Conservation (phyloP, 805 yeast species). For the Candida takata region DNA sequence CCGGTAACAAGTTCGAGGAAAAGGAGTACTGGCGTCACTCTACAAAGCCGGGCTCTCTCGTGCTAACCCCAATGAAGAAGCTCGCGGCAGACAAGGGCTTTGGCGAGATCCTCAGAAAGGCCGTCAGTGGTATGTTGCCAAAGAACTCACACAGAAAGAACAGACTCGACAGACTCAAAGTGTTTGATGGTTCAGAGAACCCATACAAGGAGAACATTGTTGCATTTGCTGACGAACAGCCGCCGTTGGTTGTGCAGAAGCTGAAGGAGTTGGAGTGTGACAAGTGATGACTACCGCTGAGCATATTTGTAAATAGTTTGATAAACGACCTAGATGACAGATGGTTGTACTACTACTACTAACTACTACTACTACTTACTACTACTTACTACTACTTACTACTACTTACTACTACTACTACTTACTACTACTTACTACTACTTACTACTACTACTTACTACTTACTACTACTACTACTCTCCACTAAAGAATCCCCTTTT, state of each 20-base stretch:
- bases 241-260: conserved; percentile 40
- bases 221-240: conserved; percentile 78
- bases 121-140: conserved; percentile 96
- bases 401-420: too few relatives aligned
- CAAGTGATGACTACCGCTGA: not conserved
- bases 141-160: conserved; percentile 75
- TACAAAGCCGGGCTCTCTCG: conserved; percentile 82
- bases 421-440: too few relatives aligned
- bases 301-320: not conserved
- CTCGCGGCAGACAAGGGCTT: conserved; percentile 74
- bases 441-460: too few relatives aligned
- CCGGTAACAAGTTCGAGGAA: conserved; percentile 78
- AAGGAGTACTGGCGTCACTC: conserved; percentile 88
- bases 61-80: conserved; percentile 73
- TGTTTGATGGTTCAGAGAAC: conserved; percentile 81
- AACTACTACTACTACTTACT: not conserved
- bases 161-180: conserved; percentile 78
- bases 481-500: not conserved
- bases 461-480: too few relatives aligned
- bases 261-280: conserved; percentile 21
- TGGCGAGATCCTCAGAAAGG: conserved; percentile 76
- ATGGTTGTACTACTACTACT: too few relatives aligned
- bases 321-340: not conserved
- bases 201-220: conserved; percentile 79
- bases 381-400: too few relatives aligned